A percentile compares a stretch with the other conserved stretches of the same genome.
These are phyloP conservation scores for Lentinula guzmanii DNA, from an alignment of 768 basidiomycete species.

Conservation along the genomic window DNA sequence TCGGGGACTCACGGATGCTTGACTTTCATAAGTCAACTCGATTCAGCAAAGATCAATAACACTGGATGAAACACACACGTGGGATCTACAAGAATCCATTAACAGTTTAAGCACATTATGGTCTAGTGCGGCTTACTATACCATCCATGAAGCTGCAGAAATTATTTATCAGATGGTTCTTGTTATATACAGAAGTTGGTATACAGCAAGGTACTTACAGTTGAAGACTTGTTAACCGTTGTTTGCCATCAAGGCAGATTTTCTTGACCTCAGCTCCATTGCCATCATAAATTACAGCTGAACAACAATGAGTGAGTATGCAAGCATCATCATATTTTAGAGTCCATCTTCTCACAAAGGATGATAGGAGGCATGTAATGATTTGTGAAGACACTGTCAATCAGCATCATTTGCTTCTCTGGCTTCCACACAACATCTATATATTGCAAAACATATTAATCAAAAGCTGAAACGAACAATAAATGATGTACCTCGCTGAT, in stretches of 20 bases:
- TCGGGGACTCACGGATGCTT: not conserved
- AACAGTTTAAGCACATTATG: not conserved
- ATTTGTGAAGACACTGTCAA: slow-evolving; percentile 51
- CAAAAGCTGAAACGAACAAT: not conserved
- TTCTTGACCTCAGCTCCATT: slow-evolving; percentile 39
- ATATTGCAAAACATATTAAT: too few species aligned
- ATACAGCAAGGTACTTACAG: slow-evolving; percentile 22
- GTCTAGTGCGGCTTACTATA: not conserved
- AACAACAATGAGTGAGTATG: not conserved
- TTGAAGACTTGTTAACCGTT: slow-evolving; percentile 47
- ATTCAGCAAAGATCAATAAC: not conserved
- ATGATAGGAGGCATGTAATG: slow-evolving; percentile 54
- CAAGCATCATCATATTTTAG: not conserved
- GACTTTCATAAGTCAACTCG: not conserved
- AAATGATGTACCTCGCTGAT: not conserved
- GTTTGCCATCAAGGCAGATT: slow-evolving; percentile 48
- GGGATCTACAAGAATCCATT: not conserved
- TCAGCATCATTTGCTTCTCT: slow-evolving; percentile 41
- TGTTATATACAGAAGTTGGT: not conserved
- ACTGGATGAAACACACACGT: not conserved
- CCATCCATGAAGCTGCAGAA: slow-evolving; percentile 5
- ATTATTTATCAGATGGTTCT: not conserved
- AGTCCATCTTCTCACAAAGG: slow-evolving; percentile 22
- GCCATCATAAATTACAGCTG: slow-evolving; percentile 31
- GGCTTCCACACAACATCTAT: slow-evolving; percentile 43